phyloP scores from a whole-genome alignment of 305 asterid species.

The Rubia tinctorum region DNA sequence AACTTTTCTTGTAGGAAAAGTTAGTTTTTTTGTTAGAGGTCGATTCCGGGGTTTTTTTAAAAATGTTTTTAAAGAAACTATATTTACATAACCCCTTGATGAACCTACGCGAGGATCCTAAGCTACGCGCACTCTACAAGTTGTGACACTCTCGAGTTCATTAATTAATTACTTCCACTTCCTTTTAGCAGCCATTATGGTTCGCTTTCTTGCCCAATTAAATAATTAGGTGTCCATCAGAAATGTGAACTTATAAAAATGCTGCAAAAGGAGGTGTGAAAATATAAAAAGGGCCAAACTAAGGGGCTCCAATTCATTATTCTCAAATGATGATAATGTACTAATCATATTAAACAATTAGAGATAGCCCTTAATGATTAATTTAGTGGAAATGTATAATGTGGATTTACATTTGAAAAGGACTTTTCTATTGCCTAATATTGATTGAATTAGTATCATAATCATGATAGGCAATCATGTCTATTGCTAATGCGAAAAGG shows the following conservation, averaged over 20 bases:
- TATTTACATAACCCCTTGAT: neutral
- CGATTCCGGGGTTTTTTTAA: neutral
- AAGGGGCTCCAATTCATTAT: neutral
- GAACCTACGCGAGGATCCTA: neutral
- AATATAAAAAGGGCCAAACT: neutral
- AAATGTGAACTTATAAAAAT: neutral
- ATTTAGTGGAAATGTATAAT: neutral
- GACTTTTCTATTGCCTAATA: constrained; percentile 4
- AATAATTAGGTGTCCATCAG: neutral
- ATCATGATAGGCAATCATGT: neutral
- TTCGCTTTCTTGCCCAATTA: neutral
- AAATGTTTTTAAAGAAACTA: no score
- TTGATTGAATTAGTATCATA: constrained; percentile 6
- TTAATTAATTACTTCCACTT: neutral
- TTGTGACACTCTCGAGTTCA: neutral
- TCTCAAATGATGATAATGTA: constrained; percentile 3
- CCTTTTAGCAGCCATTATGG: neutral
- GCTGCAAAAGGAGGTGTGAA: neutral
- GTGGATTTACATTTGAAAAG: constrained; percentile 13
- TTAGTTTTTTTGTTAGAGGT: no score
- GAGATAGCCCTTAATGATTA: neutral
- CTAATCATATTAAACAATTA: neutral
- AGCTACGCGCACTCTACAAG: neutral
- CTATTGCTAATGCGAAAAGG: constrained; percentile 2
- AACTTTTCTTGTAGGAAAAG: no score